Evolutionary conservation across 495 filamentous ascomycete genomes (phyloP).

Genomic region (Lichenothelia convexa): DNA sequence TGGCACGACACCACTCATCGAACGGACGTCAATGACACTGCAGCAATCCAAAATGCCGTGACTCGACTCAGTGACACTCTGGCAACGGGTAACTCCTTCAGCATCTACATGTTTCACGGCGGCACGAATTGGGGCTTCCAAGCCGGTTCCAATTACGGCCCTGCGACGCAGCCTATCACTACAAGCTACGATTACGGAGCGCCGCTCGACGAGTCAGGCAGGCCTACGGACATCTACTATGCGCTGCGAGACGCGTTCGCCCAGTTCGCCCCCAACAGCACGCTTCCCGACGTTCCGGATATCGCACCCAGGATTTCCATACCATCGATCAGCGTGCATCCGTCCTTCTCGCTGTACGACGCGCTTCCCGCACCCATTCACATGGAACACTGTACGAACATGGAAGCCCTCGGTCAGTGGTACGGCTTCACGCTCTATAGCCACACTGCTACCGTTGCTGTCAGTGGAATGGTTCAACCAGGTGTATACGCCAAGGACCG

Average conservation of each 20-base stretch:
- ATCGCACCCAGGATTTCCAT: slow-evolving; percentile 19
- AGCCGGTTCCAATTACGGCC: slow-evolving; percentile 27
- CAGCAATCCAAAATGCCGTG: too few species aligned
- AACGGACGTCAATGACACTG: slow-evolving; percentile 1
- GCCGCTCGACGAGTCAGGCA: slow-evolving; percentile 30
- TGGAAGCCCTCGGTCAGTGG: too few species aligned
- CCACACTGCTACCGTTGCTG: too few species aligned
- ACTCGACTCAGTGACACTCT: too few species aligned
- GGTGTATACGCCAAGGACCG: slow-evolving; percentile 26
- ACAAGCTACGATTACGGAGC: slow-evolving; percentile 32
- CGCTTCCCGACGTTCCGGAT: slow-evolving; percentile 15
- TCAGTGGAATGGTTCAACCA: too few species aligned
- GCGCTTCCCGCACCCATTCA: too few species aligned
- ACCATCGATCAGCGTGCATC: slow-evolving; percentile 14
- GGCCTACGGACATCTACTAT: slow-evolving; percentile 24
- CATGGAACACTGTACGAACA: too few species aligned
- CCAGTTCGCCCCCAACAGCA: slow-evolving; percentile 16
- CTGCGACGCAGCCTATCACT: slow-evolving; percentile 19
- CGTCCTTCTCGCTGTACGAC: slow-evolving; percentile 12
- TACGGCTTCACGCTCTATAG: too few species aligned
- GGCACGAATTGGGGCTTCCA: slow-evolving; percentile 29
- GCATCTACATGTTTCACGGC: slow-evolving; percentile 32
- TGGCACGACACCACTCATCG: slow-evolving; percentile 7
- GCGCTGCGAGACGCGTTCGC: slow-evolving; percentile 21
- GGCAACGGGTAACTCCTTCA: too few species aligned